Evolutionary conservation across 179 eudicot genomes (phyloP), one percentile per base, ranked within the genome.

Genomic region (Silene vulgaris): DNA sequence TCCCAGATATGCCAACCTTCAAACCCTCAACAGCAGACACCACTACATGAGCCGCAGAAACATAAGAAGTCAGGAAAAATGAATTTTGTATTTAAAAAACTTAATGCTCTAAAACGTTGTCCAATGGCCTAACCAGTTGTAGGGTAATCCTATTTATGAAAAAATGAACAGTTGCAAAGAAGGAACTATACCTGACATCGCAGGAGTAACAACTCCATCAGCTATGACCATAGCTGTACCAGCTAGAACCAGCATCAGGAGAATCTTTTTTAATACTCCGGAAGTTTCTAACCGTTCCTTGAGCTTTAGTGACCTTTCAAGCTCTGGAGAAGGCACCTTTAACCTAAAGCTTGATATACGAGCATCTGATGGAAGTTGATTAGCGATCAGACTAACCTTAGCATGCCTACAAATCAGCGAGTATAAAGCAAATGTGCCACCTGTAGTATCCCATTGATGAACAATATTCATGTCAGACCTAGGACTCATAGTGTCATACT

Each of bases 211-310:
- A 73, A 95, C 93, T 68, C 97, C 97, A 77, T 90, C 97, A 65
- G 97, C 99, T 74, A 95, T 90, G 80, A 95, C 97, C 99, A 95
- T 95, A 69, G 99, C 85, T 61, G 99, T 92, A 80, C 97, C 99
- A 80, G 92, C 96, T 81, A 95, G 92, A 76, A 95, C 99, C 73
- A 92, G 78, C 81, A 92, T 85, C 56, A 95, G 81, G 75, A 92
- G 87, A 82, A 95, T 81, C 90, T 86, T 95, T 83, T 92, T 95
- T 85, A 92, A 75, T 30, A 84, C 83, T 82, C 85, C 69, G 59
- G 99, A 95, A 74, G 83, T 79, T 81, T 95, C 99, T 74, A 95
- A 89, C 74, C 86, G 82, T 75, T 92, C 99, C 79, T 95, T 95
- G 77, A 95, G 85, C 82, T 86, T 95, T 75, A 95, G 83, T 45